Percentiles rank a stretch among this genome's conserved stretches.
Evolutionary conservation across 2,329 filamentous ascomycete genomes (phyloP).

Genomic region (Blumeria hordei): DNA sequence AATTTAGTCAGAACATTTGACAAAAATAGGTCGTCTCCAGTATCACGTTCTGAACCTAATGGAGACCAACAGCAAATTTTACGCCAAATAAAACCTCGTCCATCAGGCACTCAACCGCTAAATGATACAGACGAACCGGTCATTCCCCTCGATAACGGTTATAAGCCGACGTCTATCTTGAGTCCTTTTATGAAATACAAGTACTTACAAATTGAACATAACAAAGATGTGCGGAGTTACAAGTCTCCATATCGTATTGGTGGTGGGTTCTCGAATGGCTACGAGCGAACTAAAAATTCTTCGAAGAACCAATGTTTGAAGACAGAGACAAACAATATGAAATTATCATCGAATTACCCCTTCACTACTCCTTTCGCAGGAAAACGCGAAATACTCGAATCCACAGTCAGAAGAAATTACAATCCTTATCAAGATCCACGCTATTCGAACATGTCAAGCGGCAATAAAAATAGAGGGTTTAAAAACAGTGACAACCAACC

Average conservation of each 20-base stretch:
- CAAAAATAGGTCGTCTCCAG: no score
- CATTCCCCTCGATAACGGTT: not conserved
- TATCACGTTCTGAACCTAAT: no score
- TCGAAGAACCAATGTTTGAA: conserved; percentile 8
- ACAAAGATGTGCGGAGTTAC: conserved; percentile 31
- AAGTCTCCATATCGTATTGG: conserved; percentile 31
- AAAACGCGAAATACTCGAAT: no score
- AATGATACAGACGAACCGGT: not conserved
- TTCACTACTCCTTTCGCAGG: no score
- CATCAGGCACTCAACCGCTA: not conserved
- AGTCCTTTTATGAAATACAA: conserved; percentile 16
- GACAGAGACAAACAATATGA: not conserved
- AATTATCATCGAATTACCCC: not conserved
- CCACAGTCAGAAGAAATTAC: no score
- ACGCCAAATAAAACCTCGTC: not conserved
- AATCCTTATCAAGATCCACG: no score
- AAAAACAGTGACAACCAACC: no score
- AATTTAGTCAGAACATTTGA: not conserved
- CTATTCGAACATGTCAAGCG: no score
- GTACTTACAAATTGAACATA: conserved; percentile 35
- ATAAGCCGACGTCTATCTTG: conserved; percentile 6
- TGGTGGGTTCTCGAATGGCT: conserved; percentile 36
- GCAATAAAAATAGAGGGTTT: no score
- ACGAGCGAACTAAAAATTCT: conserved; percentile 20
- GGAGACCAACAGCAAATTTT: not conserved